phyloP scores from a whole-genome alignment of 352 stramenopile species.

The Globisporangium camurandrum region DNA sequence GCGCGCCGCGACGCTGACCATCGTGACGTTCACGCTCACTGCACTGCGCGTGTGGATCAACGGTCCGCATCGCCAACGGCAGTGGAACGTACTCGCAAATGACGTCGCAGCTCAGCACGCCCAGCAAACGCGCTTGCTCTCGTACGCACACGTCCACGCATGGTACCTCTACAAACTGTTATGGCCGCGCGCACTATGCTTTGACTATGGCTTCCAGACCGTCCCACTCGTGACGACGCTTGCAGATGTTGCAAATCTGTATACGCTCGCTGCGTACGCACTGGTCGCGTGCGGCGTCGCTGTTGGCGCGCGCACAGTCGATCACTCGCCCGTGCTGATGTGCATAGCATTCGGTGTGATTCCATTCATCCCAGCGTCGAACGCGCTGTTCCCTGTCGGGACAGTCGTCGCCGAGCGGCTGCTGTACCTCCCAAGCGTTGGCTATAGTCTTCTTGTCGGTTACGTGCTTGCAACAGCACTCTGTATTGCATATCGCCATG shows the following conservation, averaged over 20 bases:
- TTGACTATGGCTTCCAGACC: slow-evolving; percentile 89
- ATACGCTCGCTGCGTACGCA: slow-evolving; percentile 55
- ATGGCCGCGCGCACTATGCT: slow-evolving; percentile 81
- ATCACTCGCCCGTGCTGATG: slow-evolving; percentile 31
- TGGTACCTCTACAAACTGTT: slow-evolving; percentile 88
- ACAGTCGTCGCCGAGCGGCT: slow-evolving; percentile 88
- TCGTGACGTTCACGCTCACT: slow-evolving; percentile 17
- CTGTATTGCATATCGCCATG: slow-evolving; percentile 16
- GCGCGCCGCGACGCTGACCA: slow-evolving; percentile 12
- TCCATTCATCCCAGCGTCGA: slow-evolving; percentile 88
- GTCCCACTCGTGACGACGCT: slow-evolving; percentile 59
- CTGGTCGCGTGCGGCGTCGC: slow-evolving; percentile 25
- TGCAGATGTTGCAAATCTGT: slow-evolving; percentile 48
- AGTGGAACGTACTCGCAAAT: slow-evolving; percentile 87
- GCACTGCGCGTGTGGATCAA: slow-evolving; percentile 56
- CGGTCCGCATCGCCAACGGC: slow-evolving; percentile 45
- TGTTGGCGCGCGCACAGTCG: slow-evolving; percentile 14
- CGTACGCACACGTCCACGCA: slow-evolving; percentile 81
- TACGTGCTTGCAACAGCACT: slow-evolving; percentile 26
- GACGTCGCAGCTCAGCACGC: slow-evolving; percentile 52
- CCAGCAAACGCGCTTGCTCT: slow-evolving; percentile 36
- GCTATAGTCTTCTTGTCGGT: slow-evolving; percentile 62
- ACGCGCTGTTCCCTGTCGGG: slow-evolving; percentile 87
- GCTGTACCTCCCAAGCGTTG: slow-evolving; percentile 87
- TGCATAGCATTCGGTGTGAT: slow-evolving; percentile 70